phyloP scores from a whole-genome alignment of 331 rosid genomes.

The Cucumis variabilis region DNA sequence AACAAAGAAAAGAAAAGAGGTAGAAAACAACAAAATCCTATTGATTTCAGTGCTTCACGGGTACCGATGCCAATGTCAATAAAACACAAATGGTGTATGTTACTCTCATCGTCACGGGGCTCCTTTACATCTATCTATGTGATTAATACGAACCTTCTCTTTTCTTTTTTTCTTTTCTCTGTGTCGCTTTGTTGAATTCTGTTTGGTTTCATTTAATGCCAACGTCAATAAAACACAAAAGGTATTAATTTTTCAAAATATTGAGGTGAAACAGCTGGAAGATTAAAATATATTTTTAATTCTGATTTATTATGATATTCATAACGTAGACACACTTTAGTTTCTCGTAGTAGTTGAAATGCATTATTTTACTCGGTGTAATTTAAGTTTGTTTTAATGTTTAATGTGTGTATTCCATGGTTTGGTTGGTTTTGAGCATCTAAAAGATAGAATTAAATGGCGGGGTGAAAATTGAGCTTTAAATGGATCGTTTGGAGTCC shows the following conservation, averaged over 20 bases:
- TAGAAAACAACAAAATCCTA: neutral
- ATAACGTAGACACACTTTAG: neutral
- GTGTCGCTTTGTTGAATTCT: constrained; percentile 3
- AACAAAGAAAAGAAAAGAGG: neutral
- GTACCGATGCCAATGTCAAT: neutral
- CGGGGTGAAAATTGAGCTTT: neutral
- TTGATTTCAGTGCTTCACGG: constrained; percentile 19
- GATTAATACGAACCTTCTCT: neutral
- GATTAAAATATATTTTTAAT: too few relatives aligned
- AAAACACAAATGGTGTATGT: neutral
- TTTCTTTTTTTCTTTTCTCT: too few relatives aligned
- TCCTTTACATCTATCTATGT: neutral
- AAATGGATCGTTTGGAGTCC: neutral
- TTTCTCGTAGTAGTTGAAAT: too few relatives aligned
- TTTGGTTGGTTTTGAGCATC: neutral
- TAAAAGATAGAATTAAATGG: neutral
- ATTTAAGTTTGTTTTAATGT: too few relatives aligned
- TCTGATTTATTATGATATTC: too few relatives aligned
- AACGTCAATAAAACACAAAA: too few relatives aligned
- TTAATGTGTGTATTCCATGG: too few relatives aligned
- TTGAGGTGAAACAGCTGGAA: neutral
- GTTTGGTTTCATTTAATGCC: neutral
- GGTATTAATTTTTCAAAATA: neutral
- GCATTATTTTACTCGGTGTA: too few relatives aligned
- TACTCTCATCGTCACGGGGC: constrained; percentile 3